Conservation (phyloP, 371 early-diverging fungal species). For the Mortierella sp. region DNA sequence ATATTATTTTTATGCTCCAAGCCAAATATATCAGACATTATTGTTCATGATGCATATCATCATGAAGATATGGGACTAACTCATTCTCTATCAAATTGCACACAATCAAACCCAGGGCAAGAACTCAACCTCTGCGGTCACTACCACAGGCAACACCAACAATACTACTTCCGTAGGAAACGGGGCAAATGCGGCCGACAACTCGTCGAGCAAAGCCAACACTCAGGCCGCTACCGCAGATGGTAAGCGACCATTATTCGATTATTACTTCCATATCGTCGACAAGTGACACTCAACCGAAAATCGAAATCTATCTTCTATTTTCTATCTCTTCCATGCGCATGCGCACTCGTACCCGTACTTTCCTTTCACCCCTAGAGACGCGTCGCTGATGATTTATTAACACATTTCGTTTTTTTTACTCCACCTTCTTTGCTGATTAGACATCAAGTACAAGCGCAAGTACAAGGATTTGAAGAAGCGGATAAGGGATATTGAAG, state of each 20-base stretch:
- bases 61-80: not conserved
- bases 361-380: not conserved
- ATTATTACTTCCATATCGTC: not conserved
- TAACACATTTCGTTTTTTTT: not conserved
- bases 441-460: constrained; percentile 61
- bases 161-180: not conserved
- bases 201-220: not conserved
- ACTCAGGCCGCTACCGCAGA: not conserved
- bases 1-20: not conserved
- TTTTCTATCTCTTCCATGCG: not conserved
- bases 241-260: not conserved
- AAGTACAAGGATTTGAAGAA: constrained; percentile 75
- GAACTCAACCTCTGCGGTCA: not conserved
- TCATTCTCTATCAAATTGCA: not conserved
- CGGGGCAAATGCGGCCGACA: not conserved
- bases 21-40: not conserved
- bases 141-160: not conserved
- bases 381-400: not conserved
- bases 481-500: constrained; percentile 72
- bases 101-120: not conserved
- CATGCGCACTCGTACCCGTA: not conserved
- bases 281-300: not conserved
- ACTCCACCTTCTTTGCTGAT: not conserved
- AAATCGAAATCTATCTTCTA: not conserved
- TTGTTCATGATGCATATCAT: not conserved